These are phyloP conservation scores for Arachis stenosperma DNA, from an alignment of 306 rosid species.

Conservation along the genomic window DNA sequence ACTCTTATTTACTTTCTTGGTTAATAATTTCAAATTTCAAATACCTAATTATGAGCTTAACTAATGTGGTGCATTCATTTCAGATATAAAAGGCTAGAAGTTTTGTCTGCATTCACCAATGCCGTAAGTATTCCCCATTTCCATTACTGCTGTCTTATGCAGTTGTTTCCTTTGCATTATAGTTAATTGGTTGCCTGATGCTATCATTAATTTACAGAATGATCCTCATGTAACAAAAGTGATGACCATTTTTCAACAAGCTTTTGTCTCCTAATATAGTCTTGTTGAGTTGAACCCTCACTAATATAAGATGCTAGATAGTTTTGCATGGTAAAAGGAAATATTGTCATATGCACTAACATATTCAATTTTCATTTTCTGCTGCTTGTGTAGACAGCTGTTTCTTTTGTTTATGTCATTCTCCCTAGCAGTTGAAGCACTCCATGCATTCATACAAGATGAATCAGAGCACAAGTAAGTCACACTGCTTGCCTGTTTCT, in stretches of 20 bases:
- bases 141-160: conserved; percentile 29
- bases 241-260: conserved; percentile 13
- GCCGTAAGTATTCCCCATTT: conserved; percentile 73
- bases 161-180: conserved; percentile 18
- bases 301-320: background rate
- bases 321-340: background rate
- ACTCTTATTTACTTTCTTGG: conserved; percentile 17
- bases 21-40: conserved; percentile 26
- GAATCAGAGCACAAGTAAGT: conserved; percentile 99
- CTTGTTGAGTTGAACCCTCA: background rate
- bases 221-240: background rate
- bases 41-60: conserved; percentile 14
- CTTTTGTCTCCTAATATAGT: background rate
- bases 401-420: conserved; percentile 97
- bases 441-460: conserved; percentile 96
- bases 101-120: conserved; percentile 94
- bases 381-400: conserved; percentile 94
- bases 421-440: conserved; percentile 98
- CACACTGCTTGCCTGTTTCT: background rate
- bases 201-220: conserved; percentile 22
- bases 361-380: conserved; percentile 56
- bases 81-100: conserved; percentile 97
- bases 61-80: conserved; percentile 25
- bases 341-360: conserved; percentile 49
- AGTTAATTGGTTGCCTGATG: conserved; percentile 10